A percentile compares a stretch with the other conserved stretches of the same genome.
Evolutionary conservation across 495 filamentous ascomycete species (phyloP).

Genomic region (Neurospora discreta): DNA sequence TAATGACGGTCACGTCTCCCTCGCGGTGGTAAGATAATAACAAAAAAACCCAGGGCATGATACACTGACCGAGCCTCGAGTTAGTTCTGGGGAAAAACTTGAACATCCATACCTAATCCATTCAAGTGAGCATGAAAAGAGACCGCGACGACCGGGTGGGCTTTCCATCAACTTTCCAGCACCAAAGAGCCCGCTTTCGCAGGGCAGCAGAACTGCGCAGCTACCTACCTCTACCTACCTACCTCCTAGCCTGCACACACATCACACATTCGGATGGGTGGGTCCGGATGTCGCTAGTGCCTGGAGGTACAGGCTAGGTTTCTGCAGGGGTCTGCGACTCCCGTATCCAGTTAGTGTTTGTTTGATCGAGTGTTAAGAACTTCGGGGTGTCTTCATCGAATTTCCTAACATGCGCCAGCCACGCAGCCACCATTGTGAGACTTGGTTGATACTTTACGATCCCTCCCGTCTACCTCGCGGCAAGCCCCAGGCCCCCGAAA

Average conservation of each 20-base stretch:
- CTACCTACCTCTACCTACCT: neutral
- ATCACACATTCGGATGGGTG: slow-evolving; percentile 8
- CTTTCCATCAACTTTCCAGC: slow-evolving; percentile 7
- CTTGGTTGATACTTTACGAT: slow-evolving; percentile 10
- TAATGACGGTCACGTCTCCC: neutral
- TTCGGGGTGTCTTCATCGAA: too few relatives aligned
- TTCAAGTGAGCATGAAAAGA: neutral
- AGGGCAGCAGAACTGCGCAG: neutral
- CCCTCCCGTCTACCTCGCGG: neutral
- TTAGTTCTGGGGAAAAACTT: neutral
- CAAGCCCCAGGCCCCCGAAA: neutral
- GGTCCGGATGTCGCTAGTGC: slow-evolving; percentile 4
- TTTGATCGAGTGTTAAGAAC: too few relatives aligned
- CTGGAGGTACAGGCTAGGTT: slow-evolving; percentile 13
- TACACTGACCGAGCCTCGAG: neutral
- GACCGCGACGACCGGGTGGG: neutral
- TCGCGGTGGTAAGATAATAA: neutral
- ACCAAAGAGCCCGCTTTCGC: neutral
- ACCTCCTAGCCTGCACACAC: neutral
- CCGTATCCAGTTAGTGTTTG: slow-evolving; percentile 7
- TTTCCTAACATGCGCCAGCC: slow-evolving; percentile 4
- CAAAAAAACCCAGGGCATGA: neutral
- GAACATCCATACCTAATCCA: too few relatives aligned
- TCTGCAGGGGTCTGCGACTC: slow-evolving; percentile 21
- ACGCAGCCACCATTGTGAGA: slow-evolving; percentile 17